Conservation (phyloP, 2,329 filamentous ascomycete genomes). For the Claviceps sorghi region DNA sequence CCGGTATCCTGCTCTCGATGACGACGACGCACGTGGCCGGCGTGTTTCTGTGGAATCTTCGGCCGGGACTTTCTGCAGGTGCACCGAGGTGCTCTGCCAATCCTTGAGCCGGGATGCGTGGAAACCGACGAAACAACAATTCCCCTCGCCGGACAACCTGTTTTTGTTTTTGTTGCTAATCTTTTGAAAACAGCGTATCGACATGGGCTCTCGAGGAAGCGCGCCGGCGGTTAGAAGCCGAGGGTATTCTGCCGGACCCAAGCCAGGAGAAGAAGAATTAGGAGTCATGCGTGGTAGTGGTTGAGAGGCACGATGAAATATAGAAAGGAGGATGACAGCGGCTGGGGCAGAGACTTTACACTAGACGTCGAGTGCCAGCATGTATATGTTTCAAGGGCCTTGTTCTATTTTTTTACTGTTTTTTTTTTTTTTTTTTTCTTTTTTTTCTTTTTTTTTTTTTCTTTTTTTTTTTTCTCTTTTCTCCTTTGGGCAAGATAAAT, state of each 20-base stretch:
- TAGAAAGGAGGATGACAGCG: constrained; percentile 1
- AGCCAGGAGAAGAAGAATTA: constrained; percentile 40
- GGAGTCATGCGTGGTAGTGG: not conserved
- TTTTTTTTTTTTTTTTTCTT: too few species aligned
- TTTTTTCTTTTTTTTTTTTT: not conserved
- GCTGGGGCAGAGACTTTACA: not conserved
- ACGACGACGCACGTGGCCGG: not conserved
- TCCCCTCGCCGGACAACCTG: too few species aligned
- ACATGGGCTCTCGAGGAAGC: constrained; percentile 98
- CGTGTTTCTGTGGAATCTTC: not conserved
- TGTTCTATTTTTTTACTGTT: not conserved
- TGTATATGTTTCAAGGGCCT: constrained; percentile 19
- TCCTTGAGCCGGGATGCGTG: too few species aligned
- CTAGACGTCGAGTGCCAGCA: constrained; percentile 5
- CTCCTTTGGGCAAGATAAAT: constrained; percentile 11
- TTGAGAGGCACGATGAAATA: constrained; percentile 1
- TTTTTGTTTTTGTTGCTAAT: not conserved
- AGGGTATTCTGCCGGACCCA: constrained; percentile 76
- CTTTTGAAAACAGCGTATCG: constrained; percentile 58
- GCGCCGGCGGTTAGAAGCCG: constrained; percentile 81
- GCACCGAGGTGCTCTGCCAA: too few species aligned
- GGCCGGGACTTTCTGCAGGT: too few species aligned
- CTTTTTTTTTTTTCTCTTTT: not conserved
- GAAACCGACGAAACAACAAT: too few species aligned
- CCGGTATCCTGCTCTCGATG: not conserved